Base-by-base conservation (phyloP, 2,329 filamentous ascomycete species). In the Aspergillus phoenicis region DNA sequence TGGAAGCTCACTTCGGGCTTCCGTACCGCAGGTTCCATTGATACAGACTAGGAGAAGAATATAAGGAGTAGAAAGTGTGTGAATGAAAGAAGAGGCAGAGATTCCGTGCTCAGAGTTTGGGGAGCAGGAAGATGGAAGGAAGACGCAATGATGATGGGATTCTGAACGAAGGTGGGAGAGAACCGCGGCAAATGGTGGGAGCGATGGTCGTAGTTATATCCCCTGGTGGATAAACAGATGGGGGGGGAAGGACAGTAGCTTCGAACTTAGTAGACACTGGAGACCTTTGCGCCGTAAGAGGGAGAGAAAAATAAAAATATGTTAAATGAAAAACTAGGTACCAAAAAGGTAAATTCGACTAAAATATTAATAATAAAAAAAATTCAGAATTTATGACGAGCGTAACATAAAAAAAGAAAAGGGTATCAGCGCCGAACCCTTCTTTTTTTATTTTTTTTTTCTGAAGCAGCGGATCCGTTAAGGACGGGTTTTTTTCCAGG, bases 1-100 rank as follows among this genome's bases (percentile, higher is more conserved):
- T 69, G 62, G 58, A 67, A 72, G 64, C 69, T 65, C 26, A 69
- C 57, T 64, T 73, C 73, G 15, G 69, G 59, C 60, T 69, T 69
- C 51, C 63, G 62, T 52, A 62, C 54, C 41, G 67, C 55, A 43
- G 62, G 57, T 43, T 69, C 66, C 67, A 69, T 69, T 60, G 67
- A 52, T 51, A 26, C 28, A 33, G 55, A n/a, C 26, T 57, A 45
- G 43, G 10, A 55, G 15, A 5, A 39, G 51, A 20, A 26, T 39
- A 59, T 47, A 41, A 22, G 47, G 22, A n/a, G 24, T 26, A 26
- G 38, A 39, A 43, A 28, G 15, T 45, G 38, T 33, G 8, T 20
- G 45, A 51, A 22, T 28, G 48, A 13, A 17, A 58, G 24, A 5
- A 36, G 26, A 30, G 11, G n/a, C 22, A 33, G 38, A 48, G 45